Evolutionary conservation across 257 asterid genomes (phyloP).

Genomic region (Hygrophila difformis): DNA sequence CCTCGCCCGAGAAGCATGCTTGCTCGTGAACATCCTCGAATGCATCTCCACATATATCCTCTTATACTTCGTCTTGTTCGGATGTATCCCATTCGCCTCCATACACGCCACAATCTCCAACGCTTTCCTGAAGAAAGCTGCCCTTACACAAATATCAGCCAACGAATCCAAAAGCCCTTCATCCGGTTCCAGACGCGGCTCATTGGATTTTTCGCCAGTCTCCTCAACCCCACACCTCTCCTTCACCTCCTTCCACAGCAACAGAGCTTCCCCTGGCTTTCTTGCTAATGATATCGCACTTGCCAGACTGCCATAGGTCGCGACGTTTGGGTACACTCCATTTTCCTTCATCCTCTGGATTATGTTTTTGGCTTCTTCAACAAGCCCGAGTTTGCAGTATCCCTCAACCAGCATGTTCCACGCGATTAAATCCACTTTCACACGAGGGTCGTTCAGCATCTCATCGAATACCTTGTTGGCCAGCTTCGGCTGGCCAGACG

Average conservation of each 20-base stretch:
- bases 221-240: conserved; percentile 51
- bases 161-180: conserved; percentile 82
- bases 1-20: conserved; percentile 95
- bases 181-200: conserved; percentile 65
- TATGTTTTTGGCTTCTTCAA: conserved; percentile 63
- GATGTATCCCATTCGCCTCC: conserved; percentile 79
- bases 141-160: conserved; percentile 91
- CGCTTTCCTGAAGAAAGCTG: conserved; percentile 88
- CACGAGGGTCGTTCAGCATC: conserved; percentile 83
- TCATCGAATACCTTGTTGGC: conserved; percentile 82
- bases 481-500: conserved; percentile 75
- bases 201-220: conserved; percentile 17
- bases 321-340: conserved; percentile 56
- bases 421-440: conserved; percentile 79
- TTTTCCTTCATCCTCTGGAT: conserved; percentile 68
- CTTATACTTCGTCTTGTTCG: conserved; percentile 83
- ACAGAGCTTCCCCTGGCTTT: conserved; percentile 93
- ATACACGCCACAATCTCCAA: conserved; percentile 90
- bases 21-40: conserved; percentile 94
- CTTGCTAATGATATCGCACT: conserved; percentile 77
- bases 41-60: conserved; percentile 97
- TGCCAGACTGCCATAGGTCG: conserved; percentile 90
- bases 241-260: conserved; percentile 87
- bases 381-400: conserved; percentile 59
- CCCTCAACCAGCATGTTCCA: conserved; percentile 97